Conservation (phyloP, 352 stramenopile species). For the Pythium vanterpoolii region DNA sequence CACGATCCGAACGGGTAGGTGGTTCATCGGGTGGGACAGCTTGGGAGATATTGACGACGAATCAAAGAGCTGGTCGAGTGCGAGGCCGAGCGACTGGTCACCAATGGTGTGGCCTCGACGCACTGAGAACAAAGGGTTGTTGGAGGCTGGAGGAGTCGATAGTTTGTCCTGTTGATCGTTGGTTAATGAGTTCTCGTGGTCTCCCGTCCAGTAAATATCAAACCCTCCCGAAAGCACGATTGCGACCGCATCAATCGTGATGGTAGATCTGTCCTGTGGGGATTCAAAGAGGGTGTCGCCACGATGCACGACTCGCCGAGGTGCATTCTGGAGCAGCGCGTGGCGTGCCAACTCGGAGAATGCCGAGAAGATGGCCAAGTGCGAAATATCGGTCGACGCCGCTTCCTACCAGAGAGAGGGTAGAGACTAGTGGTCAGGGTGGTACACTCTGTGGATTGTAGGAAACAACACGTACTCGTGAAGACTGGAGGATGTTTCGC, state of each 20-base stretch:
- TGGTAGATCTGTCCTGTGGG: not conserved
- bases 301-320: conserved; percentile 16
- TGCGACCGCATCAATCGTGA: conserved; percentile 21
- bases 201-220: conserved; percentile 42
- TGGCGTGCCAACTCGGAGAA: conserved; percentile 32
- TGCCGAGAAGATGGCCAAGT: conserved; percentile 39
- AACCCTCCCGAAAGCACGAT: conserved; percentile 39
- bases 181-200: not conserved
- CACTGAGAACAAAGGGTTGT: conserved; percentile 27
- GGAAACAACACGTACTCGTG: conserved; percentile 5
- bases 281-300: conserved; percentile 13
- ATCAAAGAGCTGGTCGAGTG: conserved; percentile 28
- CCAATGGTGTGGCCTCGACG: conserved; percentile 44
- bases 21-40: not conserved
- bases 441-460: no score
- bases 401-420: conserved; percentile 22
- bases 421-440: not conserved
- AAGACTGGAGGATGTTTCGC: conserved; percentile 5
- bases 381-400: conserved; percentile 30
- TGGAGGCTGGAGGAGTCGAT: not conserved
- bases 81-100: conserved; percentile 53
- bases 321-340: conserved; percentile 28
- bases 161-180: not conserved
- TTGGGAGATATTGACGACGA: not conserved
- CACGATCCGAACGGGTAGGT: conserved; percentile 29